A percentile compares a stretch with the other conserved stretches of the same genome.
These are phyloP conservation scores for Sclerotinia nivalis DNA, from an alignment of 2,329 filamentous ascomycete species.

Conservation along the genomic window DNA sequence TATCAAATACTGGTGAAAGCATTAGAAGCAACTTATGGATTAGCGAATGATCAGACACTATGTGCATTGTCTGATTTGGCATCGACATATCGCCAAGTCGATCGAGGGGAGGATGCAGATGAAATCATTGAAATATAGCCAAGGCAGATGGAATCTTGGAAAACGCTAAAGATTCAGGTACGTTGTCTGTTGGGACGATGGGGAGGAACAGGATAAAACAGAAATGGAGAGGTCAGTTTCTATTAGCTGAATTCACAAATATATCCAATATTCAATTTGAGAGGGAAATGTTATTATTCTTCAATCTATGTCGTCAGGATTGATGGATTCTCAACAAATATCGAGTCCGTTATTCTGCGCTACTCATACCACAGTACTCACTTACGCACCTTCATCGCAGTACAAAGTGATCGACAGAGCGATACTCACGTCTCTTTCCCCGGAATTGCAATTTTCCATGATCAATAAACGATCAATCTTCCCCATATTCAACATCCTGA, in stretches of 20 bases:
- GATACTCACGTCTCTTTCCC: neutral
- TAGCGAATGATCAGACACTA: too few relatives aligned
- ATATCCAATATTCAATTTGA: too few relatives aligned
- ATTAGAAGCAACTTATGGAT: too few relatives aligned
- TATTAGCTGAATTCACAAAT: neutral
- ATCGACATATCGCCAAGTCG: neutral
- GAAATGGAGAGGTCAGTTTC: neutral
- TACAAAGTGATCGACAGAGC: neutral
- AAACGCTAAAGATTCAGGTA: neutral
- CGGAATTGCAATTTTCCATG: neutral
- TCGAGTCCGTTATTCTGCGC: neutral
- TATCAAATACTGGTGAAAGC: too few relatives aligned
- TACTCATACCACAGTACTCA: neutral
- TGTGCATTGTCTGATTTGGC: neutral
- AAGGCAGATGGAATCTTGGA: neutral
- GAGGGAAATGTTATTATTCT: too few relatives aligned
- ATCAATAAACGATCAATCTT: too few relatives aligned
- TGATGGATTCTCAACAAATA: too few relatives aligned
- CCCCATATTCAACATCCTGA: too few relatives aligned
- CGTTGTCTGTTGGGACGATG: neutral
- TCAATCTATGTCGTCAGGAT: too few relatives aligned
- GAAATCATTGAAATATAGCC: neutral
- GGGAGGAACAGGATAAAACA: neutral
- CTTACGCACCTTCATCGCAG: neutral
- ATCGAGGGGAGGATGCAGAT: neutral